Evolutionary conservation across 2,329 filamentous ascomycete genomes (phyloP), one percentile per base, ranked within the genome.

Genomic region (Xylariaceae sp.): DNA sequence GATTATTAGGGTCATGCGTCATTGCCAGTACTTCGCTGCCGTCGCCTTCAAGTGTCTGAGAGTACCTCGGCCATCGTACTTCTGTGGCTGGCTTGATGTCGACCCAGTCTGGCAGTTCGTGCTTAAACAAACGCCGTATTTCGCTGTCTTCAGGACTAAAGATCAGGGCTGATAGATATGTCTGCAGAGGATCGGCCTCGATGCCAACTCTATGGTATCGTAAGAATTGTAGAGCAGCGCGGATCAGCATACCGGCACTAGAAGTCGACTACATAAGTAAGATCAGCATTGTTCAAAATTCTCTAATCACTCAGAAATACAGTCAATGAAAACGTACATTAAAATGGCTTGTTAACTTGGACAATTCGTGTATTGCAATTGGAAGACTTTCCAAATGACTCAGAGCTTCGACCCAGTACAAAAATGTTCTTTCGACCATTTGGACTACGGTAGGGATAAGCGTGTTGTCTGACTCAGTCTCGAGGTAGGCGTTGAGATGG

Each of bases 361-460:
- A 6, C 10, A 39, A 10, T 17, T 11, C 44, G 18, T n/a, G 22
- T 43, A 12, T 22, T n/a, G n/a, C 17, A 28, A n/a, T n/a, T 16
- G 6, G 31, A 16, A 67, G 55, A 36, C 58, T 53, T 10, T 48
- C 42, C 14, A 71, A 53, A 5, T 74, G 63, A 42, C 71, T 70
- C 2, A 76, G 63, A 31, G 70, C 68, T 50, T 78, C 73, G 2
- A 78, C 60, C 73, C 72, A 77, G 47, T 75, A 66, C 1, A 77
- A 64, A 45, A 67, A 65, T 4, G 67, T 54, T 16, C 16, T n/a
- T 18, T 61, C 63, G 42, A 53, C 50, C 44, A 69, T 63, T 48
- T 56, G 53, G 50, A 65, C 61, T n/a, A n/a, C n/a, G n/a, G n/a
- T n/a, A n/a, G n/a, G n/a, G 51, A 46, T 18, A 22, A 9, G 7